Base-by-base conservation (phyloP, 495 filamentous ascomycete species). In the Sabuloglossum arenarium region DNA sequence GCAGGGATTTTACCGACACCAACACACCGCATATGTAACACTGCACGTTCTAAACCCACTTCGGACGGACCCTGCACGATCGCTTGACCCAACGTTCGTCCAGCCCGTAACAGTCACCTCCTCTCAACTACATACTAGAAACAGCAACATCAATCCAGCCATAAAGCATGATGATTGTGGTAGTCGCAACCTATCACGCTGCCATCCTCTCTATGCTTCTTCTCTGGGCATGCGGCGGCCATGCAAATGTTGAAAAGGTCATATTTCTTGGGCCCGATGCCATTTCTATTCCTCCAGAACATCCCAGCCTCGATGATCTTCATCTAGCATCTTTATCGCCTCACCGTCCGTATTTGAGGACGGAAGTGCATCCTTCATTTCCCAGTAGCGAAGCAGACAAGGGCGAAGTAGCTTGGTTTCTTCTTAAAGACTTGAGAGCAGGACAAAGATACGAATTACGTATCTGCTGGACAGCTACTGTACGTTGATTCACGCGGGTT, bases 391-490 rank as follows among this genome's bases (percentile, higher is more conserved):
- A 68, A 6, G 63, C 68, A 4, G 74, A 73, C n/a, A 57, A 71
- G 5, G 88, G 86, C 6, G 69, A 73, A 23, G 70, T 81, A 30
- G 81, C 87, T 39, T 96, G 91, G 91, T 78, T 85, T 60, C 72
- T 90, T 31, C 76, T 98, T n/a, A 76, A 88, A 55, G 69, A 76
- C n/a, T 74, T 98, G 52, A 73, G 66, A 21, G 74, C 79, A 21
- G 76, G 79, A 10, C 82, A 84, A 62, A 78, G 89, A 58, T 94
- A 97, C 71, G 91, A 98, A 71, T 79, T 94, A 31, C 78, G 91
- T 24, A 74, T 96, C 59, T 98, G 91, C 69, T 98, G 91, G 91
- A 72, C 85, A 59, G 91, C 91, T 45, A 93, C 81, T 30, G 90
- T 94, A 77, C 68, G 83, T 74, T 23, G 58, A 31, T 24, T 23